Conservation (phyloP, 1,139 yeast species). For the Taphrina confusa region DNA sequence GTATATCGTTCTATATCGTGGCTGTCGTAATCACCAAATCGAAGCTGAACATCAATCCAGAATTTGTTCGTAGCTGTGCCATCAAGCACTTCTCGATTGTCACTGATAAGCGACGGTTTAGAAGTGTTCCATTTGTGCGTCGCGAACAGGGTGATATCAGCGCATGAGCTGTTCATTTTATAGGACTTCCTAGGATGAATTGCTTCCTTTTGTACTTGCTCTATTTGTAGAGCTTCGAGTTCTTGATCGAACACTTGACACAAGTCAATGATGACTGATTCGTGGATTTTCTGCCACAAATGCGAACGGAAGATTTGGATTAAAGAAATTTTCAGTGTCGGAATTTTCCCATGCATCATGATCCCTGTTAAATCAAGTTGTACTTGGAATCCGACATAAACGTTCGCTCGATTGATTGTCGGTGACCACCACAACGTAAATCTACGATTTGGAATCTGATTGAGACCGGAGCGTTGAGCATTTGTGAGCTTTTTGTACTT, state of each 20-base stretch:
- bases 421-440: slow-evolving; percentile 99
- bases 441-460: slow-evolving; percentile 96
- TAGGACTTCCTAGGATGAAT: slow-evolving; percentile 97
- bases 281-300: slow-evolving; percentile 98
- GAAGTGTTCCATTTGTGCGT: slow-evolving; percentile 83
- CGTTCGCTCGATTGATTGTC: slow-evolving; percentile 95
- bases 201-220: slow-evolving; percentile 82
- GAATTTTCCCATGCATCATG: slow-evolving; percentile 95
- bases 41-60: slow-evolving; percentile 93
- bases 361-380: slow-evolving; percentile 96
- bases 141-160: slow-evolving; percentile 79
- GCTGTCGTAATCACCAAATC: slow-evolving; percentile 97
- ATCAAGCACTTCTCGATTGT: slow-evolving; percentile 47
- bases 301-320: slow-evolving; percentile 97
- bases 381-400: slow-evolving; percentile 94
- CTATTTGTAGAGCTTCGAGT: slow-evolving; percentile 78
- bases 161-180: slow-evolving; percentile 93
- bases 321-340: slow-evolving; percentile 89
- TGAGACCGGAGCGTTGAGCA: slow-evolving; percentile 95
- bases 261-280: slow-evolving; percentile 86
- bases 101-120: slow-evolving; percentile 72
- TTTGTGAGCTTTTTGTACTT: slow-evolving; percentile 92
- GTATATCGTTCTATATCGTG: slow-evolving; percentile 95
- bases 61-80: slow-evolving; percentile 64
- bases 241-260: slow-evolving; percentile 92